A percentile compares a stretch with the other conserved stretches of the same genome.
phyloP scores from a whole-genome alignment of 1,284 basidiomycete species.

The Stereum hirsutum region DNA sequence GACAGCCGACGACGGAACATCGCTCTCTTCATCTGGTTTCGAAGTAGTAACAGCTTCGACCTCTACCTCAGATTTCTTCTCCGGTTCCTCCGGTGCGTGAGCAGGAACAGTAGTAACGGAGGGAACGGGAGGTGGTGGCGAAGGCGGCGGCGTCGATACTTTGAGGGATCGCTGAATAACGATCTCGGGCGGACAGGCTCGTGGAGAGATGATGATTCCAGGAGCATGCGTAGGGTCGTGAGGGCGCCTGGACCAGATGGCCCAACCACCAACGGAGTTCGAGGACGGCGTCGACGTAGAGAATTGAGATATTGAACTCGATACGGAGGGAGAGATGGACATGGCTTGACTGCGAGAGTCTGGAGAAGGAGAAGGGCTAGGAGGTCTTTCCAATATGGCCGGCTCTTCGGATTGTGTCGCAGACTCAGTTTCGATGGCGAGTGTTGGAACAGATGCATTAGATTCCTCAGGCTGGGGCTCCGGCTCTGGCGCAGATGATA shows the following conservation, averaged over 20 bases:
- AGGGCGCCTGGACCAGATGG: slow-evolving; percentile 62
- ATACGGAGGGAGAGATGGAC: too few relatives aligned
- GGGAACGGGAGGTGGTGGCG: slow-evolving; percentile 15
- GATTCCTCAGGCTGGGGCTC: not conserved
- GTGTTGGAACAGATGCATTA: not conserved
- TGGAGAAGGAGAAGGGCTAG: slow-evolving; percentile 2
- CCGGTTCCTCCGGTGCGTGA: not conserved
- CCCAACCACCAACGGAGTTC: slow-evolving; percentile 24
- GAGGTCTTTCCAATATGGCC: not conserved
- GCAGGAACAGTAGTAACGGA: not conserved
- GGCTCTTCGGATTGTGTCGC: too few relatives aligned
- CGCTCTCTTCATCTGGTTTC: slow-evolving; percentile 9
- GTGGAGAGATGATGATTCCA: slow-evolving; percentile 56
- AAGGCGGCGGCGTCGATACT: slow-evolving; percentile 37
- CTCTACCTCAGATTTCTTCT: slow-evolving; percentile 1
- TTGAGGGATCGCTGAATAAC: slow-evolving; percentile 44
- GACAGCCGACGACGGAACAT: slow-evolving; percentile 21
- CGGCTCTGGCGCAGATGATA: too few relatives aligned
- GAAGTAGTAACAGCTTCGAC: not conserved
- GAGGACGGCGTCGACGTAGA: not conserved
- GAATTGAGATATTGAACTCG: slow-evolving; percentile 7
- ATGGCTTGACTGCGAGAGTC: too few relatives aligned
- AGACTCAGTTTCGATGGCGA: not conserved
- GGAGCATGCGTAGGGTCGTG: slow-evolving; percentile 50
- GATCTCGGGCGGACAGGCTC: slow-evolving; percentile 46